Base-by-base conservation (phyloP, 2,329 filamentous ascomycete genomes). In the Mollisiaceae sp. region DNA sequence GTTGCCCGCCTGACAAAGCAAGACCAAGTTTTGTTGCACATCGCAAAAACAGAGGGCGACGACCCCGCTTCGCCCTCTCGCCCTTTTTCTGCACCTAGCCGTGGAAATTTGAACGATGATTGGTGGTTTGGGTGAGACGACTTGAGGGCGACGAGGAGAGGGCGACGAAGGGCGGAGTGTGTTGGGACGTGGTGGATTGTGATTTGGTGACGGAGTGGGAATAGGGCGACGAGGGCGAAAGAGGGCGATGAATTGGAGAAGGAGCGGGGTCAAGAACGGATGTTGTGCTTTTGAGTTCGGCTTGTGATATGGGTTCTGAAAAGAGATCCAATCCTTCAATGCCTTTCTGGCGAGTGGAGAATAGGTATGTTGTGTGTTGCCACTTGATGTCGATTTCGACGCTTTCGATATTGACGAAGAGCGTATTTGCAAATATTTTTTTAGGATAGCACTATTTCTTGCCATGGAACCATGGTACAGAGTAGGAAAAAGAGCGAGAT, bases 1-100 rank as follows among this genome's bases (percentile, higher is more conserved):
- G 1, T 11, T 24, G 24, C 3, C 24, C 11, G 24, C 3, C 24
- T 32, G 12, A 54, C 15, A 18, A 9, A 32, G 18, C 41, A 43
- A 22, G 22, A 22, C 4, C 18, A 32, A 32, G 6, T 54, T 67
- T 69, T 69, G 67, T 69, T 69, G 67, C 65, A 69, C 35, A n/a
- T 69, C 67, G 63, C 57, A 57, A 61, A 58, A 45, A 56, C n/a
- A 43, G 57, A 67, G 67, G 65, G 60, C 65, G 59, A 43, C 57
- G 55, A 56, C 43, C 50, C 38, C 32, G 35, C 35, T 47, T 59
- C 39, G 57, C 55, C 61, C 60, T 62, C 41, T 36, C 50, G 47
- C 60, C 47, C 47, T 32, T 61, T 55, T 55, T 8, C 14, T 54
- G 47, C 47, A 54, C 15, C 15, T 43, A n/a, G 41, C 41, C 41